These are phyloP conservation scores for Clavulina sp. DNA, from an alignment of 768 basidiomycete genomes.

Conservation along the genomic window DNA sequence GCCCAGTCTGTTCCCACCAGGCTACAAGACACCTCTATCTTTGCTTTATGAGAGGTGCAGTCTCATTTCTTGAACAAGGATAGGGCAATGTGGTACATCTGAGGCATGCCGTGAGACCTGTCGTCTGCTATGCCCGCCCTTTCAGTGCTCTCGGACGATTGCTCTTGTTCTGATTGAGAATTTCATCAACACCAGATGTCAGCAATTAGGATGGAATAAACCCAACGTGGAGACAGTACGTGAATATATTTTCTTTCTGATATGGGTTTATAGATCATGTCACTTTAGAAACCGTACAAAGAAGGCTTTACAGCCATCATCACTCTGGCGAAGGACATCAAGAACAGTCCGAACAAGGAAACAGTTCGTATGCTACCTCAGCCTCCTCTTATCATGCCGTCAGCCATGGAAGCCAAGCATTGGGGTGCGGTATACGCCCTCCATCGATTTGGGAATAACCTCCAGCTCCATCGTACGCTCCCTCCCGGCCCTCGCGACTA, in stretches of 20 bases:
- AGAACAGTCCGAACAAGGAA: constrained; percentile 53
- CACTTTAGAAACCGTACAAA: constrained; percentile 9
- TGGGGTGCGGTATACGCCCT: constrained; percentile 81
- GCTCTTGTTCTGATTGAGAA: background rate
- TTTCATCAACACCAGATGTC: constrained; percentile 35
- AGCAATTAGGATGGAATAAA: constrained; percentile 80
- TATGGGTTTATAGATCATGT: no score
- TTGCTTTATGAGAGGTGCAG: constrained; percentile 60
- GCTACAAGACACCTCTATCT: constrained; percentile 69
- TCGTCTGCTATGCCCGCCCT: background rate
- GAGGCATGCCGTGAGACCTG: background rate
- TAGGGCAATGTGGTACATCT: background rate
- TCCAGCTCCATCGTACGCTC: constrained; percentile 55
- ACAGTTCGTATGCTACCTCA: constrained; percentile 55
- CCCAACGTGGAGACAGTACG: constrained; percentile 58
- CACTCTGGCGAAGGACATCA: constrained; percentile 45
- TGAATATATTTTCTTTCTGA: background rate
- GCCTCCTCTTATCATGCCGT: constrained; percentile 45
- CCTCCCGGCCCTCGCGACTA: constrained; percentile 78
- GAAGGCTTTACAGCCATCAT: constrained; percentile 38
- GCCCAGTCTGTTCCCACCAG: constrained; percentile 62
- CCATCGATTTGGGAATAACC: constrained; percentile 67
- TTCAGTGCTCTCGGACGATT: no score
- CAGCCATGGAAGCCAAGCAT: constrained; percentile 71
- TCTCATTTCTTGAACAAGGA: background rate